phyloP scores from a whole-genome alignment of 345 rosid species.

The Dimocarpus longan region DNA sequence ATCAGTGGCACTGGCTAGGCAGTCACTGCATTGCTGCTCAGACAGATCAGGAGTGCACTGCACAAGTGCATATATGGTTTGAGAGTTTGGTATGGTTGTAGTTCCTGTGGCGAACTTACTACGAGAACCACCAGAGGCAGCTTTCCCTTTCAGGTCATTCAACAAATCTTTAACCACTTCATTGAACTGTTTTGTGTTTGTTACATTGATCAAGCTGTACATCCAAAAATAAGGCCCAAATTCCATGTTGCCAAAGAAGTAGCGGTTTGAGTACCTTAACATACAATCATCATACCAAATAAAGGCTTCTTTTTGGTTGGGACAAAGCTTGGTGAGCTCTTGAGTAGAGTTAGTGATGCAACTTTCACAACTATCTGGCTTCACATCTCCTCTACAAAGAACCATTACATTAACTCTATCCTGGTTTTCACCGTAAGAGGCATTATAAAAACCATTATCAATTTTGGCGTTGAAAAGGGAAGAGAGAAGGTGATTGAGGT shows the following conservation, averaged over 20 bases:
- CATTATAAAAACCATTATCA: slow-evolving; percentile 34
- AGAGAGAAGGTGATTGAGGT: slow-evolving; percentile 34
- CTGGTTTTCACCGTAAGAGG: slow-evolving; percentile 27
- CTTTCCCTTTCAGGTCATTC: slow-evolving; percentile 8
- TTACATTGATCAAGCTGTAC: neutral
- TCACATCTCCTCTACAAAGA: slow-evolving; percentile 49
- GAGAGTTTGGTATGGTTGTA: neutral
- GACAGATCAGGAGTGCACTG: slow-evolving; percentile 50
- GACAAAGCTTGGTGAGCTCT: slow-evolving; percentile 21
- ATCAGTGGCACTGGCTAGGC: slow-evolving; percentile 9
- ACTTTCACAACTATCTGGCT: slow-evolving; percentile 29
- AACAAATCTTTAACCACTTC: neutral
- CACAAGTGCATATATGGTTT: slow-evolving; percentile 27
- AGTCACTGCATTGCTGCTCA: slow-evolving; percentile 12
- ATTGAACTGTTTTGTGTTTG: slow-evolving; percentile 14
- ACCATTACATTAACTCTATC: slow-evolving; percentile 35
- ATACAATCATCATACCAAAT: slow-evolving; percentile 43
- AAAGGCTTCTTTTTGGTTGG: slow-evolving; percentile 32
- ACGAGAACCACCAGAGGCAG: slow-evolving; percentile 25
- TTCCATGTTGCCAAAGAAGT: slow-evolving; percentile 30
- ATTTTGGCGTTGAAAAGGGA: slow-evolving; percentile 22
- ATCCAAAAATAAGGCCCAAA: neutral
- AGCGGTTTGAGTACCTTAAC: slow-evolving; percentile 42
- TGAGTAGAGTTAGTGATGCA: slow-evolving; percentile 36
- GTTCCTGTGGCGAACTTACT: slow-evolving; percentile 36